Conservation (phyloP, 768 basidiomycete genomes). For the Russula lepida region DNA sequence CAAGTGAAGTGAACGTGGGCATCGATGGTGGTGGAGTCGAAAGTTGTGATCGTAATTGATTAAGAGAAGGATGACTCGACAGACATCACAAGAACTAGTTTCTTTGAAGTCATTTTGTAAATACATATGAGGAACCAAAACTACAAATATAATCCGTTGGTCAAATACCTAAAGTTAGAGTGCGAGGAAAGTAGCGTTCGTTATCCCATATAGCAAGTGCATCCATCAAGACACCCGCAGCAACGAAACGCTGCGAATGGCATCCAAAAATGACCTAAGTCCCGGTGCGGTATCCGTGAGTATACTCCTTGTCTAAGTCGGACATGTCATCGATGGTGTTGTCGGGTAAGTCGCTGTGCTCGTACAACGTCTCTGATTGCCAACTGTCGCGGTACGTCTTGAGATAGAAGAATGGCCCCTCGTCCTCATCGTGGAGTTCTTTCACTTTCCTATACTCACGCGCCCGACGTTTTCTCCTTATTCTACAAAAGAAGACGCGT, state of each 20-base stretch:
- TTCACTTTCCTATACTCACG: slow-evolving; percentile 6
- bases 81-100: too few species aligned
- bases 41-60: too few species aligned
- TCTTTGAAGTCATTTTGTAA: too few species aligned
- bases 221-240: neutral
- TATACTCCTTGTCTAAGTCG: neutral
- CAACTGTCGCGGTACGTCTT: neutral
- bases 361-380: neutral
- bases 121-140: neutral
- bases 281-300: neutral
- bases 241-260: neutral
- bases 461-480: slow-evolving; percentile 13
- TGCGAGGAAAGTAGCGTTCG: neutral
- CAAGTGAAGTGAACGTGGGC: too few species aligned
- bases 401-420: neutral
- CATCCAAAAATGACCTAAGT: neutral
- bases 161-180: neutral
- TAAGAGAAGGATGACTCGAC: too few species aligned
- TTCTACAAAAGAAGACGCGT: neutral
- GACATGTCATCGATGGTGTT: neutral
- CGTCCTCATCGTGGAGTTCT: slow-evolving; percentile 2
- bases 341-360: neutral
- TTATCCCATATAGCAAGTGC: neutral
- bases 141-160: neutral
- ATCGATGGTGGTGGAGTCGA: too few species aligned